Evolutionary conservation across 78 protist species (phyloP).

Genomic region (Cavenderia fasciculata): DNA sequence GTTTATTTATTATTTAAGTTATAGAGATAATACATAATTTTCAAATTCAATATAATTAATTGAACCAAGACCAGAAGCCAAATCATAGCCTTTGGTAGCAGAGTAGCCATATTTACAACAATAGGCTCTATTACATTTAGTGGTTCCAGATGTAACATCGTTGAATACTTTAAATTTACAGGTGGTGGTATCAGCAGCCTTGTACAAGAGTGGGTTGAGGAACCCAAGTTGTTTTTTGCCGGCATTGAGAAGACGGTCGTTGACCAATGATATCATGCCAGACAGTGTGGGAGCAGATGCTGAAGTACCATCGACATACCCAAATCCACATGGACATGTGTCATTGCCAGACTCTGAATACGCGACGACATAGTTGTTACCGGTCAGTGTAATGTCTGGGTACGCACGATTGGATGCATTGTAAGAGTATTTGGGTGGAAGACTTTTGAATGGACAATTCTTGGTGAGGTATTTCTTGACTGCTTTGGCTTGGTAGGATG

Average conservation of each 20-base stretch:
- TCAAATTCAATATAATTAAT: slow-evolving; percentile 19
- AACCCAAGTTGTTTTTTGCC: slow-evolving; percentile 80
- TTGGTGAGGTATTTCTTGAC: neutral
- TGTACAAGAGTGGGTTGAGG: slow-evolving; percentile 85
- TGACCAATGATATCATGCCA: slow-evolving; percentile 69
- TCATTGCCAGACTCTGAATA: neutral
- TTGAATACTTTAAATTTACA: slow-evolving; percentile 50
- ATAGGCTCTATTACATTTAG: slow-evolving; percentile 15
- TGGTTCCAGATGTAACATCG: slow-evolving; percentile 76
- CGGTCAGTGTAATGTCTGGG: slow-evolving; percentile 9
- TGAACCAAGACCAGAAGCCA: slow-evolving; percentile 69
- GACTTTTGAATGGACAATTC: neutral
- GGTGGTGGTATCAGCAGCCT: neutral
- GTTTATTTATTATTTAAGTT: no score
- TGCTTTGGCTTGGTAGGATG: neutral
- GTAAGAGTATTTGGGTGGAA: slow-evolving; percentile 8
- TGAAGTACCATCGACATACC: slow-evolving; percentile 77
- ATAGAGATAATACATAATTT: neutral
- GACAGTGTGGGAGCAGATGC: slow-evolving; percentile 77
- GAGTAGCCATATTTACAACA: slow-evolving; percentile 47
- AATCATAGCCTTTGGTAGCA: slow-evolving; percentile 81
- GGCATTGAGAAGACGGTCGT: slow-evolving; percentile 23
- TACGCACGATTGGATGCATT: neutral
- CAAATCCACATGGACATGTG: slow-evolving; percentile 38
- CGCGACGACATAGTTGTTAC: slow-evolving; percentile 21